Percentiles rank a stretch among this genome's conserved stretches.
These are phyloP conservation scores for Knoxdaviesia proteae DNA, from an alignment of 2,329 filamentous ascomycete genomes.

Conservation along the genomic window DNA sequence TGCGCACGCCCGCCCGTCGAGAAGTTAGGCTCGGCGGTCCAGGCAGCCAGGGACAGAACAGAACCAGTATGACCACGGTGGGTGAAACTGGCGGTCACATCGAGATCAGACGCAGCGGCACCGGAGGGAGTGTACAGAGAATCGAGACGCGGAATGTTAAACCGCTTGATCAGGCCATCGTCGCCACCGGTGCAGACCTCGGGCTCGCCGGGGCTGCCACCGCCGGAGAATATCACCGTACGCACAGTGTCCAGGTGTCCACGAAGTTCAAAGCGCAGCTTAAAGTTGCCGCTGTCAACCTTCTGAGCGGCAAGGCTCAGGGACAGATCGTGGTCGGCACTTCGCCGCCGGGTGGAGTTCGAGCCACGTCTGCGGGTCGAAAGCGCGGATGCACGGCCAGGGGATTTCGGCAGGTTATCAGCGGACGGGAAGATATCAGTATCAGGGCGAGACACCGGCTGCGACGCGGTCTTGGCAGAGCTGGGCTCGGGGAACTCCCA, in stretches of 20 bases:
- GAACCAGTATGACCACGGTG: conserved; percentile 85
- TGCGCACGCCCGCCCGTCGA: conserved; percentile 70
- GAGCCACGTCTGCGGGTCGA: conserved; percentile 68
- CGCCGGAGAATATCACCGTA: conserved; percentile 89
- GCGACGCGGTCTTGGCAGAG: conserved; percentile 28
- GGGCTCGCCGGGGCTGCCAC: conserved; percentile 83
- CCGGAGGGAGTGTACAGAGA: conserved; percentile 20
- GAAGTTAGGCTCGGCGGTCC: conserved; percentile 72
- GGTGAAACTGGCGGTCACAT: conserved; percentile 85
- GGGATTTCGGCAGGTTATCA: conserved; percentile 63
- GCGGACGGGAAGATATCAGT: conserved; percentile 74
- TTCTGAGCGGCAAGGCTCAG: conserved; percentile 30
- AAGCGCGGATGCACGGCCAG: conserved; percentile 38
- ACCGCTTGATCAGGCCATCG: conserved; percentile 88
- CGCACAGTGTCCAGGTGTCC: conserved; percentile 89
- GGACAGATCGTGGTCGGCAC: conserved; percentile 43
- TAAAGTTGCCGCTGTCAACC: conserved; percentile 60
- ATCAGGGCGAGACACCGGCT: conserved; percentile 46
- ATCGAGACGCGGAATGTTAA: conserved; percentile 78
- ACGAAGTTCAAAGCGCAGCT: conserved; percentile 74
- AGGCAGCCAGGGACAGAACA: conserved; percentile 71
- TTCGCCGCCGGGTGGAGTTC: conserved; percentile 43
- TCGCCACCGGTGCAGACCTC: conserved; percentile 94
- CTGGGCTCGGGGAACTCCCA: conserved; percentile 84
- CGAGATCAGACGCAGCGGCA: conserved; percentile 51